phyloP scores from a whole-genome alignment of 306 rosid species.

The Cicer yamashitae region DNA sequence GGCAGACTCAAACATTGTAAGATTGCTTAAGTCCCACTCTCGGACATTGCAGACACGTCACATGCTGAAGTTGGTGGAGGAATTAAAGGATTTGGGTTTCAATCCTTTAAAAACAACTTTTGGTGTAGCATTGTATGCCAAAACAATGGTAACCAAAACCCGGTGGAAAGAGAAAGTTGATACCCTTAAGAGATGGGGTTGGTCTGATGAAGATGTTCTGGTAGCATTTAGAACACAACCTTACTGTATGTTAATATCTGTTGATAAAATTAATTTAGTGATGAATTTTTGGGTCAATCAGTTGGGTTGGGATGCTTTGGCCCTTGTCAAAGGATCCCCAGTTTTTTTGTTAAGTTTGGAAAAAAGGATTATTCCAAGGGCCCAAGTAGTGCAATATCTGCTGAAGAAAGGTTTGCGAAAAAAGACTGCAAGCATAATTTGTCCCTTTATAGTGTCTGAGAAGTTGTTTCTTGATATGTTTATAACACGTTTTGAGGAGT shows the following conservation, averaged over 20 bases:
- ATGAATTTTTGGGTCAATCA: slow-evolving; percentile 55
- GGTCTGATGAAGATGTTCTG: slow-evolving; percentile 49
- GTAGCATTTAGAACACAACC: slow-evolving; percentile 52
- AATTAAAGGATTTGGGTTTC: slow-evolving; percentile 56
- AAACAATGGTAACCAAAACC: slow-evolving; percentile 31
- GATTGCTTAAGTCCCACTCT: neutral
- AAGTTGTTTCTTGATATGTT: neutral
- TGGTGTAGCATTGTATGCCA: slow-evolving; percentile 29
- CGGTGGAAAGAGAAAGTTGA: slow-evolving; percentile 49
- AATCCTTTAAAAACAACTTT: slow-evolving; percentile 41
- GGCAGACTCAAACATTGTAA: neutral
- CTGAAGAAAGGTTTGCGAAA: slow-evolving; percentile 47
- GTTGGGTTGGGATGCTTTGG: slow-evolving; percentile 40
- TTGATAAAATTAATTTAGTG: slow-evolving; percentile 42
- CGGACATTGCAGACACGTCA: neutral
- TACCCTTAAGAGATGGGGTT: slow-evolving; percentile 59
- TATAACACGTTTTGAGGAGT: slow-evolving; percentile 9
- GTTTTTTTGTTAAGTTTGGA: slow-evolving; percentile 49
- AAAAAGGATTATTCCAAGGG: slow-evolving; percentile 60
- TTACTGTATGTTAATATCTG: slow-evolving; percentile 42
- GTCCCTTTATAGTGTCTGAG: neutral
- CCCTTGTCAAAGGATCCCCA: neutral
- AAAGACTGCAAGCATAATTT: slow-evolving; percentile 9
- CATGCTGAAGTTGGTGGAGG: slow-evolving; percentile 27
- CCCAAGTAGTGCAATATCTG: slow-evolving; percentile 44